Conservation (phyloP, 2,329 filamentous ascomycete genomes). For the Aspergillus carbonarius region DNA sequence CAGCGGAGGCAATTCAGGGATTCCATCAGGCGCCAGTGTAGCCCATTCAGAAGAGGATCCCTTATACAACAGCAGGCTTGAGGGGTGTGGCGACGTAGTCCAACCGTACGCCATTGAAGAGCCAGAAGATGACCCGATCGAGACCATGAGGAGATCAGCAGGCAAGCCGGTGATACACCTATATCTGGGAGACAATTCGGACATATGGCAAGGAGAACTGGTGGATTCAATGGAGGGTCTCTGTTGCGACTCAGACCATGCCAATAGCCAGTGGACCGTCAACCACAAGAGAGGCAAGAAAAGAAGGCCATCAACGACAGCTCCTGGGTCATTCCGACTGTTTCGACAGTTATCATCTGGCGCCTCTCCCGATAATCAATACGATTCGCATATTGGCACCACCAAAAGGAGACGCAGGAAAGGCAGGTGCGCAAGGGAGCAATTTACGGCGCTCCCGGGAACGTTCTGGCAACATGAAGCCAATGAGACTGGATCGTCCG, state of each 20-base stretch:
- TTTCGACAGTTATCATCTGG: neutral
- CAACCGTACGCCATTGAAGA: conserved; percentile 43
- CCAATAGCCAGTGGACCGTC: conserved; percentile 3
- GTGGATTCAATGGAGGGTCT: conserved; percentile 35
- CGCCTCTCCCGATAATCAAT: conserved; percentile 11
- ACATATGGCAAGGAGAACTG: conserved; percentile 32
- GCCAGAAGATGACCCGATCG: conserved; percentile 28
- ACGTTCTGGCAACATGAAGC: conserved; percentile 13
- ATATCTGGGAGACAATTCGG: neutral
- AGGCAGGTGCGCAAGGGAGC: conserved; percentile 20
- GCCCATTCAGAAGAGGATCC: conserved; percentile 4
- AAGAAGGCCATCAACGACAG: conserved; percentile 31
- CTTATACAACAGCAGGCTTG: neutral
- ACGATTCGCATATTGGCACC: conserved; percentile 14
- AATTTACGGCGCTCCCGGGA: conserved; percentile 4
- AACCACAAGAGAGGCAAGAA: conserved; percentile 33
- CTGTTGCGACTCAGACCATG: conserved; percentile 29
- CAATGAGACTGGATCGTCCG: conserved; percentile 18
- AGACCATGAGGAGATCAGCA: neutral
- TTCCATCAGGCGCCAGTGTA: neutral
- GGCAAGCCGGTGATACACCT: neutral
- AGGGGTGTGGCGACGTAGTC: conserved; percentile 29
- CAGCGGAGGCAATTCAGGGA: neutral
- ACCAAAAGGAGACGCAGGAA: conserved; percentile 30
- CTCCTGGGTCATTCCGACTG: conserved; percentile 12